These are phyloP conservation scores for Phytopythium boreale DNA, from an alignment of 352 stramenopile species.

Conservation along the genomic window DNA sequence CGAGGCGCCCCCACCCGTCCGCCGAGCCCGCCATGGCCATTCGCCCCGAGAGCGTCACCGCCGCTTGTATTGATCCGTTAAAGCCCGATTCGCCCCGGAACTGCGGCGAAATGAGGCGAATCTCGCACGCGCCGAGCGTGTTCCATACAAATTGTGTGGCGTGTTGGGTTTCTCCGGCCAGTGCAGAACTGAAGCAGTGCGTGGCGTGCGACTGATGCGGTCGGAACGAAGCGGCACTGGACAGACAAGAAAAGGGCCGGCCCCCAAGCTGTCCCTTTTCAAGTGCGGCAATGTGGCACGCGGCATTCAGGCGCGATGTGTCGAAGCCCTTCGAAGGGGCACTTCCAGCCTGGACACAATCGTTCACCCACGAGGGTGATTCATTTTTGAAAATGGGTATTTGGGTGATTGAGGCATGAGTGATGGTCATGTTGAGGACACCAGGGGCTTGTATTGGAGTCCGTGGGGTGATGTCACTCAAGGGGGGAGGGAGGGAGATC, in stretches of 20 bases:
- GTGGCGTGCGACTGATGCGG: conserved; percentile 4
- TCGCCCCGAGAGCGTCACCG: background rate
- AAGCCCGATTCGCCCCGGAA: background rate
- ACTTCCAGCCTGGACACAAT: background rate
- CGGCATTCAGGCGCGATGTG: too few relatives aligned
- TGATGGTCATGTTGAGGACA: too few relatives aligned
- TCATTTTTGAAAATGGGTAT: background rate
- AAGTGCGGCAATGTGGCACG: background rate
- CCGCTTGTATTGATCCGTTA: too few relatives aligned
- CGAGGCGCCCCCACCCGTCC: background rate
- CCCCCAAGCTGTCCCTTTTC: background rate
- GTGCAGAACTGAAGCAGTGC: background rate
- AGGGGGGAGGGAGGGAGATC: background rate
- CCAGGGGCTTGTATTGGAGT: background rate
- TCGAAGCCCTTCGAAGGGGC: background rate
- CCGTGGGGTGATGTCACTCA: background rate
- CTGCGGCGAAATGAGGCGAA: background rate
- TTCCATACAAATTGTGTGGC: too few relatives aligned
- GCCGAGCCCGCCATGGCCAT: conserved; percentile 3
- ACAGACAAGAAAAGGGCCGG: background rate
- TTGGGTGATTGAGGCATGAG: background rate
- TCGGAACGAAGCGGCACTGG: conserved; percentile 2
- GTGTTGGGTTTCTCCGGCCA: too few relatives aligned
- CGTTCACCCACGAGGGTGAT: background rate
- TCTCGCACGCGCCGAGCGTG: background rate